Conservation (phyloP, 805 yeast species). For the Kazachstania africana region DNA sequence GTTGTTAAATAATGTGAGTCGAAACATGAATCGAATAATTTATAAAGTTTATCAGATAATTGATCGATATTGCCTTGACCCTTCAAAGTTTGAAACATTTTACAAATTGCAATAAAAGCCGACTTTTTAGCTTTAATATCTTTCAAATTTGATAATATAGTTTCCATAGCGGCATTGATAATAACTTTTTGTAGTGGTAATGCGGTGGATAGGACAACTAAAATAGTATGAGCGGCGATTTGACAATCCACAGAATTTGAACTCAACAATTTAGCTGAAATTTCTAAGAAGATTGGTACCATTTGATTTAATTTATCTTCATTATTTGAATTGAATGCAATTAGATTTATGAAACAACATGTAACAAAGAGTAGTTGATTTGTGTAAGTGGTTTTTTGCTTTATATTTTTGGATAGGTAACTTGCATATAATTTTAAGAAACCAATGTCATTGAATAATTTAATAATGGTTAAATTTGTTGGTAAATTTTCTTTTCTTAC, state of each 20-base stretch:
- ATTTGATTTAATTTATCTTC: conserved; percentile 34
- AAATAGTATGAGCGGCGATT: conserved; percentile 70
- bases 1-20: conserved; percentile 10
- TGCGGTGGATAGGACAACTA: conserved; percentile 68
- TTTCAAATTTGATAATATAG: conserved; percentile 39
- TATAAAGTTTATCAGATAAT: conserved; percentile 29
- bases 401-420: conserved; percentile 34
- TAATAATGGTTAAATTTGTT: conserved; percentile 52
- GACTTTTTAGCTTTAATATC: conserved; percentile 29
- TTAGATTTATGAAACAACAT: conserved; percentile 51
- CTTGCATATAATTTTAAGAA: conserved; percentile 56
- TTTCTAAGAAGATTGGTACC: conserved; percentile 48
- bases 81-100: conserved; percentile 37
- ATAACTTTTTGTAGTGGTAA: conserved; percentile 46
- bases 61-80: conserved; percentile 32
- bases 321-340: conserved; percentile 40
- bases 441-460: conserved; percentile 61
- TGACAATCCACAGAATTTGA: conserved; percentile 48
- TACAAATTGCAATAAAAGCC: conserved; percentile 36
- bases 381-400: conserved; percentile 48
- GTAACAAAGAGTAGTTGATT: conserved; percentile 70
- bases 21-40: conserved; percentile 20
- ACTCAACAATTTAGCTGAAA: conserved; percentile 42
- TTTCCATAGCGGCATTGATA: conserved; percentile 47
- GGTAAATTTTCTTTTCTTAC: conserved; percentile 56